Evolutionary conservation across 164 flowering plant genomes (phyloP), one percentile per base, ranked within the genome.

Genomic region (Pachysandra terminalis): DNA sequence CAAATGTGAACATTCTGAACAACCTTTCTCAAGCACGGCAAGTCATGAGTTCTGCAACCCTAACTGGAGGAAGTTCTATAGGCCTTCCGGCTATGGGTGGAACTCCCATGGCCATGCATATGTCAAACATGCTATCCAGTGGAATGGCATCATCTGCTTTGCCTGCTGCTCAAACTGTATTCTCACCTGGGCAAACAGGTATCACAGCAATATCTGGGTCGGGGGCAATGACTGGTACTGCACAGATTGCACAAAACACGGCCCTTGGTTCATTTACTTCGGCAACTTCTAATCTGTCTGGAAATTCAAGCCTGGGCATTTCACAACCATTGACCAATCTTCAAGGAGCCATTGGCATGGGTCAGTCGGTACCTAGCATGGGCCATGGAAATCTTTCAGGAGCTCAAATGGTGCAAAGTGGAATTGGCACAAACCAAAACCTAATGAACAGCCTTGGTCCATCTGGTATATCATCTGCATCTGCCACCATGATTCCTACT

Each of bases 91-190:
- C 91, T 53, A 81, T 88, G 83, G 85, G 85, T 57, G 90, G 82
- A 72, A 80, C 82, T 71, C 84, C 88, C 25, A 82, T 93, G 74
- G 85, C 90, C 22, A 81, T 89, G 88, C 97, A 89, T 65, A 81
- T 91, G 91, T 87, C 93, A 60, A 93, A 88, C 60, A 87, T 94
- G 97, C 86, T 94, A 66, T 90, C 97, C 65, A 88, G 84, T 80
- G 98, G 97, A 68, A 90, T 87, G 90, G 68, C 86, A 61, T 84
- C 97, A 56, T 79, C 96, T 65, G 80, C 68, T 52, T 59, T 83
- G 48, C 85, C 90, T 53, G 75, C 91, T 66, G 69, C 86, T 66
- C 97, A 88, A 77, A 81, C 73, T 64, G 86, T 82, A 37, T 76
- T 84, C 68, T 81, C 97, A 63, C 80, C 93, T 65, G 91, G 85